Evolutionary conservation across 106 monocot genomes (phyloP), one percentile per base, ranked within the genome.

Genomic region (Platanthera guangdongensis): DNA sequence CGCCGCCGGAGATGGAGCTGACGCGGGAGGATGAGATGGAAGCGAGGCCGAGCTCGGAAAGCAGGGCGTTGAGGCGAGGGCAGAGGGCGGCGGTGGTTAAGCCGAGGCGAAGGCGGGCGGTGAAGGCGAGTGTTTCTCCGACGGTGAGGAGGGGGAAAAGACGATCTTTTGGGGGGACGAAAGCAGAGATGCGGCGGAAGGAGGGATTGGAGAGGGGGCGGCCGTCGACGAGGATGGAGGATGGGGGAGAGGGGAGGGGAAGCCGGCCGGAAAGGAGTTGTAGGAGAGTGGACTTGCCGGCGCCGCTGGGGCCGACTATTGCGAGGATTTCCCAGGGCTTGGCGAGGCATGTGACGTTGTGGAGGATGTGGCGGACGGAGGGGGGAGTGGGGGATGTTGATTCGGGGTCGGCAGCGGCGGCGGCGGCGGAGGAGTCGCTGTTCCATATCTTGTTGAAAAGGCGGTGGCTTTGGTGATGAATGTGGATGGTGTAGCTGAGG

Each of bases 111-210:
- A 96, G 83, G 45, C 65, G 70, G 11, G 96, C 93, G 69, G 69
- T 82, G 80, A 89, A 96, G 13, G 78, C 69, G 18, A 96, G 87
- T 6, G 96, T 93, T 68, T 96, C 96, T 18, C 83, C 49, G 13
- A 96, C 91, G 15, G 93, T 96, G 72, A 96, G 93, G 30, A 96
- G 89, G 3, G 96, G 96, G 73, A 89, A 96, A 45, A 96, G 87
- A 5, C 77, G 74, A 76, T 96, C 96, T 9, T 47, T 76, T 78
- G 91, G 96, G 9, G 88, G 75, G 39, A 96, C 96, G 71, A 81
- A 91, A 21, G 87, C 96, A 9, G 93, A 87, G 7, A 93, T 50
- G 75, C 85, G 88, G 51, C 82, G 79, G 53, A 81, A 77, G 8
- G 74, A 22, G 51, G 65, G 51, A 22, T 19, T 53, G 39, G 80